Base-by-base conservation (phyloP, 345 rosid genomes). In the Moringa oleifera region DNA sequence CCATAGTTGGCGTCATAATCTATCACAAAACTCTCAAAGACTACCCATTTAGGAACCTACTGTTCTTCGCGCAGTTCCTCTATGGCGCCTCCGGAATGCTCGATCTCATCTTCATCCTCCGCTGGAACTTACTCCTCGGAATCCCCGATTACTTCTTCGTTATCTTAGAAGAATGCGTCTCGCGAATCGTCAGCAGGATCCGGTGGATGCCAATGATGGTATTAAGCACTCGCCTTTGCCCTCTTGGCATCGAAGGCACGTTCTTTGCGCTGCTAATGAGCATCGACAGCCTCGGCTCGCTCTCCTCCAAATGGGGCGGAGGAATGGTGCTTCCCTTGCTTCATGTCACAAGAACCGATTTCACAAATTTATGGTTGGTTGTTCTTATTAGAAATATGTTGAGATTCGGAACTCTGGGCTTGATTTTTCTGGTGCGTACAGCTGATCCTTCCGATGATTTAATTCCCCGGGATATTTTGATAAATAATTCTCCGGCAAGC, bases 181-280 rank as follows among this genome's bases (percentile, higher is more conserved):
- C 87, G 1, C 77, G 77, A 53, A 74, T 87, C 25, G 70, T 90
- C 50, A 76, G 71, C 63, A 71, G 81, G 75, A 79, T 90, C 66
- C 58, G 82, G 72, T 87, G 95, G 97, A 90, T 81, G 55, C 97
- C 90, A 0, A 90, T 90, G 92, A 71, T 87, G 2, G 84, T 90
- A 18, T 68, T 90, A 20, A 87, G 90, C 73, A 85, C 92, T 6
- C 65, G 79, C 71, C 85, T 90, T 1, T 88, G 95, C 68, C 95
- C 95, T 67, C 49, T 77, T 23, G 92, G 97, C 63, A 90, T 85
- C 19, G 92, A 87, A 65, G 97, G 95, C 45, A 85, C 92, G 0
- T 85, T 90, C 49, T 87, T 83, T 49, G 97, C 92, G 50, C 76
- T 90, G 25, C 57, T 87, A 23, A 90, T 83, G 95, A 81, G 90